Conservation (phyloP, 1,139 yeast species). For the Candida sanyaensis region DNA sequence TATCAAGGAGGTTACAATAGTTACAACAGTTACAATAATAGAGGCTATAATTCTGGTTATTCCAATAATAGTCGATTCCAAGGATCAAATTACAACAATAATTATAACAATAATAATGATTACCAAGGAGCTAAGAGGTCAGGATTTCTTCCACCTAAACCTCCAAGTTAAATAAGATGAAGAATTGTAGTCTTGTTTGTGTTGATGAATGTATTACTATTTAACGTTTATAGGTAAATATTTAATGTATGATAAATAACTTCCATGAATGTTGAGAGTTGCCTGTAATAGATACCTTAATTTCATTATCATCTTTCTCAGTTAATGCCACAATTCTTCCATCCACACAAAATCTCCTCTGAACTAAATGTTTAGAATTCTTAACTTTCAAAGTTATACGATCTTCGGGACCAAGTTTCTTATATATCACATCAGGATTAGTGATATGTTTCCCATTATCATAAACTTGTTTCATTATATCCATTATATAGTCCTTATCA, state of each 20-base stretch:
- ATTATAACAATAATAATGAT: conserved; percentile 8
- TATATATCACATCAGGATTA: conserved; percentile 47
- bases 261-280: conserved; percentile 26
- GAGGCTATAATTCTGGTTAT: conserved; percentile 11
- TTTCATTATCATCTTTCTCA: conserved; percentile 20
- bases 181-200: no score
- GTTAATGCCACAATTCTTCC: conserved; percentile 46
- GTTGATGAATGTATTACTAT: not conserved
- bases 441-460: conserved; percentile 55
- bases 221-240: not conserved
- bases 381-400: conserved; percentile 27
- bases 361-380: conserved; percentile 17
- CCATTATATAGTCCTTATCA: conserved; percentile 42
- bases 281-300: conserved; percentile 21
- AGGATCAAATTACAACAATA: conserved; percentile 14
- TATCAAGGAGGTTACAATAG: conserved; percentile 12
- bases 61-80: conserved; percentile 11
- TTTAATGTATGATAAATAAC: conserved; percentile 17
- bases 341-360: conserved; percentile 55
- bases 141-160: conserved; percentile 15
- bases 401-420: conserved; percentile 26
- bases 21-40: conserved; percentile 12
- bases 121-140: conserved; percentile 7
- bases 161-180: not conserved
- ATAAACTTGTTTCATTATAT: conserved; percentile 62